Evolutionary conservation across 163 green algal species (phyloP), one percentile per base, ranked within the genome.

Genomic region (Chlorella variabilis): DNA sequence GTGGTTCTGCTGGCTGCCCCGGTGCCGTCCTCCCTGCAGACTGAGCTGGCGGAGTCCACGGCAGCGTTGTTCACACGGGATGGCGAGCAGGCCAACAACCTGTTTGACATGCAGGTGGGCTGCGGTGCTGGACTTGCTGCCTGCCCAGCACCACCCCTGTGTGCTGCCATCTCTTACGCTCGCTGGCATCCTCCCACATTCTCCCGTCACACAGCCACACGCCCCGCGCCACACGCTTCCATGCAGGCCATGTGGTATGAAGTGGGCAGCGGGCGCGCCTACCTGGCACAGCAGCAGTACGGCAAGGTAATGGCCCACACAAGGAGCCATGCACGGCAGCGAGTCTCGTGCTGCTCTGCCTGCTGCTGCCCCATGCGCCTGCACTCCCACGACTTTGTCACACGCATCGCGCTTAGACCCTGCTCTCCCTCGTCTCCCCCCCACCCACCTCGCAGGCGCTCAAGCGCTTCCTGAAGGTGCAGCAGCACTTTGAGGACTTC

Each of bases 51-150:
- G 2, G 92, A 98, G 82, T 77, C 87, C 38, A 94, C 91, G 15
- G 95, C 94, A 0, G 83, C 89, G 39, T 85, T 98, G 31, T 99
- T 99, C 89, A 97, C 94, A 6, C 92, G 94, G 54, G 95, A 97
- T 29, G 91, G 87, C 17, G 94, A 97, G 39, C 87, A 92, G 54
- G 62, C 89, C 59, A 95, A 93, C 83, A 96, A 94, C 87, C 91
- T 99, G 83, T 95, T 94, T 75, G 97, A 99, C 87, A 99, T 99
- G 97, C 97, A 98, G 90, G 76, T 62, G 42, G 0, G 68, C 62
- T 71, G 63, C 34, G 0, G 2, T 54, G 36, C 36, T 36, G n/a
- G n/a, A n/a, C n/a, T n/a, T n/a, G n/a, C n/a, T n/a, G n/a, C n/a
- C n/a, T n/a, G n/a, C n/a, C n/a, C n/a, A n/a, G n/a, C 58, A 36